These are phyloP conservation scores for Lactarius hatsudake DNA, from an alignment of 768 basidiomycete genomes.

Conservation along the genomic window DNA sequence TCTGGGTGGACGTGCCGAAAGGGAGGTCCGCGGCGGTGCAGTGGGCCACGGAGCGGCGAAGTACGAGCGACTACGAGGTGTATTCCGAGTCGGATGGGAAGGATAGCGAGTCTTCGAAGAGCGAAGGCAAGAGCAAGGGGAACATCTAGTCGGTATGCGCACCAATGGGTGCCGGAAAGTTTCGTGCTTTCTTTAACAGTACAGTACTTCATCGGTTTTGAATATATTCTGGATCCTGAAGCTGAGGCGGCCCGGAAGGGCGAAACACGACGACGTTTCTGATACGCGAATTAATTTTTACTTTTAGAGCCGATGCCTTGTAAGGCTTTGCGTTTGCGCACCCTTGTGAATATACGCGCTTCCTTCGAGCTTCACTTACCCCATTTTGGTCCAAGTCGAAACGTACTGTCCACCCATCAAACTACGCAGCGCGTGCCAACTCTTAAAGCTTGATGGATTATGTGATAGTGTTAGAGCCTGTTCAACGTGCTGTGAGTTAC, in stretches of 20 bases:
- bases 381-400: background rate
- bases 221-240: background rate
- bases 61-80: background rate
- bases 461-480: too few species aligned
- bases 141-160: background rate
- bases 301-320: background rate
- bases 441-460: too few species aligned
- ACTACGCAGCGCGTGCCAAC: too few species aligned
- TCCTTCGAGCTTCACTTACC: background rate
- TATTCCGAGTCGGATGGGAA: background rate
- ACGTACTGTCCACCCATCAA: background rate
- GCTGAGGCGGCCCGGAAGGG: too few species aligned
- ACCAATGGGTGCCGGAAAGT: background rate
- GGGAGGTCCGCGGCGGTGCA: constrained; percentile 40
- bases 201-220: background rate
- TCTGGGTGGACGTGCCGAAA: constrained; percentile 44
- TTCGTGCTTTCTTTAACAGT: background rate
- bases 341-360: too few species aligned
- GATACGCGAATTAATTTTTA: background rate
- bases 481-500: too few species aligned
- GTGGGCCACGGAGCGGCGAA: constrained; percentile 35
- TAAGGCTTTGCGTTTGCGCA: background rate
- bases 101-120: background rate
- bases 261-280: background rate
- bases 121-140: background rate